These are phyloP conservation scores for Skeletonema tropicum DNA, from an alignment of 108 stramenopile genomes.

Conservation along the genomic window DNA sequence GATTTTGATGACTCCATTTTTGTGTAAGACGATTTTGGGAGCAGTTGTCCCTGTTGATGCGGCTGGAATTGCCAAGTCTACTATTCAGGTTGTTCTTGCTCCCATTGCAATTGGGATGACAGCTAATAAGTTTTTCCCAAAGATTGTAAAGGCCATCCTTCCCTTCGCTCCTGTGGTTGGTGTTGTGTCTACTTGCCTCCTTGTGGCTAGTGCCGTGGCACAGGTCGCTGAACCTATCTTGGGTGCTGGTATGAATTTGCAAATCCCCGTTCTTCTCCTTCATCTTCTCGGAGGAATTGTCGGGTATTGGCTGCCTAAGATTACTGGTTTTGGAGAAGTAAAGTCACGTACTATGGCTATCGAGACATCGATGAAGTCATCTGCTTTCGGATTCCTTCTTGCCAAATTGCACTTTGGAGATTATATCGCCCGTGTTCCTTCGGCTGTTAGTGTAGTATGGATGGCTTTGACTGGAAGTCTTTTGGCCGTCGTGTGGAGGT, in stretches of 20 bases:
- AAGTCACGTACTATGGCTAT: slow-evolving; percentile 97
- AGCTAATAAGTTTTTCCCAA: slow-evolving; percentile 92
- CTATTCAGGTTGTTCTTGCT: slow-evolving; percentile 96
- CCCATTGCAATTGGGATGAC: slow-evolving; percentile 96
- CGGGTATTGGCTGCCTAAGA: slow-evolving; percentile 85
- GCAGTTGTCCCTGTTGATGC: slow-evolving; percentile 97
- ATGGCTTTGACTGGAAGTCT: slow-evolving; percentile 95
- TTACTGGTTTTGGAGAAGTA: slow-evolving; percentile 90
- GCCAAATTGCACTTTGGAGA: slow-evolving; percentile 97
- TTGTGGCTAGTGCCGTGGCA: slow-evolving; percentile 96
- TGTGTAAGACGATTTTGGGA: slow-evolving; percentile 93
- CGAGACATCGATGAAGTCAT: slow-evolving; percentile 98
- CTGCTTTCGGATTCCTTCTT: slow-evolving; percentile 96
- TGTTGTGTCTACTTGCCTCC: slow-evolving; percentile 93
- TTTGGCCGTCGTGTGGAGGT: slow-evolving; percentile 95
- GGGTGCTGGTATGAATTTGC: slow-evolving; percentile 82
- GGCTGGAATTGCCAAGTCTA: slow-evolving; percentile 92
- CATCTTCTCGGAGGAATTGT: slow-evolving; percentile 95
- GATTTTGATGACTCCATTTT: slow-evolving; percentile 97
- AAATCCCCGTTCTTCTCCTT: slow-evolving; percentile 90
- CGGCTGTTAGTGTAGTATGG: slow-evolving; percentile 97
- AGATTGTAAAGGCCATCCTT: slow-evolving; percentile 86
- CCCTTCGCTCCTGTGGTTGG: slow-evolving; percentile 96
- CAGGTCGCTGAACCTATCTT: slow-evolving; percentile 90
- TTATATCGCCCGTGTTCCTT: slow-evolving; percentile 93